Evolutionary conservation across 331 rosid species (phyloP), one percentile per base, ranked within the genome.

Genomic region (Prunus yedoensis): DNA sequence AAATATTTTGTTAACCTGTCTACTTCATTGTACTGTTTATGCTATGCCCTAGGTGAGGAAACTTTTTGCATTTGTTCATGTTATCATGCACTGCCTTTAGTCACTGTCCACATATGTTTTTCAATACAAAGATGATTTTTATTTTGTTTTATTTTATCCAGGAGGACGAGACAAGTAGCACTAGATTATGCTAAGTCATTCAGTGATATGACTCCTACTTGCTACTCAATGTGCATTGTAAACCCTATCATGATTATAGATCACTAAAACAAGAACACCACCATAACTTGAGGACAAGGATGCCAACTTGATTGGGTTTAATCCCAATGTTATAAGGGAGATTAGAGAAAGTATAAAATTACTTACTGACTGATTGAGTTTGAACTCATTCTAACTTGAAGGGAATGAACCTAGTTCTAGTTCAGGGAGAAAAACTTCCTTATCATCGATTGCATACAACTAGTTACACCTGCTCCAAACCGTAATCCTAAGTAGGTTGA

Each of bases 71-170:
- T 14, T 20, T n/a, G 35, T 35, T 71, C 65, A 12, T 71, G 51
- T 21, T 71, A 35, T 12, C 10, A 70, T 70, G 74, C 51, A 70
- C 53, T 35, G 41, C 75, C 66, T 12, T 11, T 38, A 10, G 25
- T 54, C 53, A 15, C 16, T 23, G 16, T 50, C 60, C 60, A 69
- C 28, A 4, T 16, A 1, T 50, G 17, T 49, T 16, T 68, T 47
- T 14, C 43, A 38, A 38, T 38, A 38, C 43, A 47, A 47, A 47
- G 4, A 47, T 47, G 4, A 11, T 13, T 47, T 14, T 38, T 35
- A 47, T 47, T 47, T 47, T 11, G 15, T 3, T 25, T 60, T 60
- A 60, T 27, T 25, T 57, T 27, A 60, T 60, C 4, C 2, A 16
- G 10, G 2, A 67, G 4, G 5, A 58, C 57, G 14, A 62, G 70